Conservation (phyloP, 1,284 basidiomycete species). For the Cutaneotrichosporon dermatis region DNA sequence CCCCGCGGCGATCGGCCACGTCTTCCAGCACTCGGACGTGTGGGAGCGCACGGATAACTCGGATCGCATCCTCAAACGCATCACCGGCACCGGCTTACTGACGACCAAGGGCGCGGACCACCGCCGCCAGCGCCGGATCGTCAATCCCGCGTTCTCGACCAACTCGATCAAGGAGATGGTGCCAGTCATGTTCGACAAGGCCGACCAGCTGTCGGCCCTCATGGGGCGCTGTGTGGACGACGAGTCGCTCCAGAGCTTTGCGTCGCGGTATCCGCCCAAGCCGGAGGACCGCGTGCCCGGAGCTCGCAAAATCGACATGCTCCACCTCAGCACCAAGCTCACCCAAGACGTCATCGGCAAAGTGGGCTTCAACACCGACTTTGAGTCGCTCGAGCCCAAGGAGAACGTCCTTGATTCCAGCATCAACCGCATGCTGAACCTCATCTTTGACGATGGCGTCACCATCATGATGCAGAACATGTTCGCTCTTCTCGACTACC, state of each 20-base stretch:
- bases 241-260: slow-evolving; percentile 6
- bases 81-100: slow-evolving; percentile 43
- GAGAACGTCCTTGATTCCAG: slow-evolving; percentile 33
- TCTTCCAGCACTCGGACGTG: slow-evolving; percentile 60
- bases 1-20: slow-evolving; percentile 58
- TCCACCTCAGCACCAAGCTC: slow-evolving; percentile 58
- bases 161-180: slow-evolving; percentile 31
- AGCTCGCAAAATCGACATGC: slow-evolving; percentile 51
- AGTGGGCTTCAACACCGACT: slow-evolving; percentile 61
- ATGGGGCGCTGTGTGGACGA: slow-evolving; percentile 12
- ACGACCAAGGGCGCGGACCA: slow-evolving; percentile 52
- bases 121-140: slow-evolving; percentile 51
- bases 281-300: slow-evolving; percentile 8
- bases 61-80: slow-evolving; percentile 53
- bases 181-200: slow-evolving; percentile 62
- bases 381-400: slow-evolving; percentile 42
- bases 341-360: slow-evolving; percentile 66
- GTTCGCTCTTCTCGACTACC: slow-evolving; percentile 2
- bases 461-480: slow-evolving; percentile 7
- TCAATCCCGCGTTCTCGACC: slow-evolving; percentile 47
- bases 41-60: slow-evolving; percentile 66
- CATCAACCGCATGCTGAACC: slow-evolving; percentile 1
- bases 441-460: background rate
- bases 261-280: slow-evolving; percentile 14
- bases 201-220: slow-evolving; percentile 51